phyloP scores from a whole-genome alignment of 306 rosid species.

The Canavalia gladiata region DNA sequence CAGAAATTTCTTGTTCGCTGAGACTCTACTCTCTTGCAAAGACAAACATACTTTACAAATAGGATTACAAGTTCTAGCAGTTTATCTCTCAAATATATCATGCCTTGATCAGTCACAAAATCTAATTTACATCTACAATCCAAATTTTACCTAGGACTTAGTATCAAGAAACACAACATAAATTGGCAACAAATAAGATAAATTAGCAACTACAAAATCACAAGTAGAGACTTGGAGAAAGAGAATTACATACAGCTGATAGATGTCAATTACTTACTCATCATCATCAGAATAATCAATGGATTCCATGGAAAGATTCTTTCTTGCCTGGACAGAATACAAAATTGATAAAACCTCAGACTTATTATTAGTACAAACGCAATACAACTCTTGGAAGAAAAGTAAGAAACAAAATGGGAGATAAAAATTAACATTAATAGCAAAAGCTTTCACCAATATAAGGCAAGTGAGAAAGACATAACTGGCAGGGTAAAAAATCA shows the following conservation, averaged over 20 bases:
- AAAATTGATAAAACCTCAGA: conserved; percentile 21
- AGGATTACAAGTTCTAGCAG: conserved; percentile 15
- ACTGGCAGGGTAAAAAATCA: conserved; percentile 38
- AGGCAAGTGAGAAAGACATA: conserved; percentile 38
- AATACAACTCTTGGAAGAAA: conserved; percentile 30
- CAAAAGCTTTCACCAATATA: conserved; percentile 27
- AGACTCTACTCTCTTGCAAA: neutral
- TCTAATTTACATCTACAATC: neutral
- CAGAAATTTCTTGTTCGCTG: too few relatives aligned
- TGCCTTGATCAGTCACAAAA: conserved; percentile 35
- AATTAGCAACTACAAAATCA: conserved; percentile 26
- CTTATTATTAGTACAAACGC: conserved; percentile 31
- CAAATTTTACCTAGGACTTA: neutral
- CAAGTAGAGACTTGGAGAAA: conserved; percentile 7
- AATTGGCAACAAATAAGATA: conserved; percentile 22
- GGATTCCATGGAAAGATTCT: conserved; percentile 95
- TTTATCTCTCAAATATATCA: conserved; percentile 38
- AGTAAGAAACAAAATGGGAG: conserved; percentile 23
- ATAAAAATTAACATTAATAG: conserved; percentile 26
- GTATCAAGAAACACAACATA: conserved; percentile 36
- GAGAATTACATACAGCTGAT: conserved; percentile 39
- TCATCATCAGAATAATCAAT: conserved; percentile 66
- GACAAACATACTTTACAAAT: conserved; percentile 16
- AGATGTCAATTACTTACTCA: conserved; percentile 74
- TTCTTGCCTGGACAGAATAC: conserved; percentile 75